phyloP scores from a whole-genome alignment of 1,139 yeast species.

The Lodderomyces orthopsilosis region DNA sequence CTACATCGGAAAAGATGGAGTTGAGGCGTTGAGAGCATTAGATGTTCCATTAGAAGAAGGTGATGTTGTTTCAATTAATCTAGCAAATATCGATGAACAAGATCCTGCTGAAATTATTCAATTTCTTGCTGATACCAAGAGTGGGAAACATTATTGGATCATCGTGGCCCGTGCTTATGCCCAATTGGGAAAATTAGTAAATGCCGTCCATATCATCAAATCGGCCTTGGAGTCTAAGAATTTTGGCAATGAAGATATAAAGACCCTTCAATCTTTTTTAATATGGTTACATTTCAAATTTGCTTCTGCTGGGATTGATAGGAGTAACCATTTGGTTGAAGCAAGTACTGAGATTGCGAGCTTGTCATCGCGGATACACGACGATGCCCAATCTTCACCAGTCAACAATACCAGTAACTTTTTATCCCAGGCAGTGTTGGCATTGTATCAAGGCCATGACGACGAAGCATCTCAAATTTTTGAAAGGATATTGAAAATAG shows the following conservation, averaged over 20 bases:
- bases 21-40: constrained; percentile 35
- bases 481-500: constrained; percentile 50
- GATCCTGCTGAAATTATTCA: constrained; percentile 82
- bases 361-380: constrained; percentile 15
- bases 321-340: constrained; percentile 21
- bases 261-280: constrained; percentile 57
- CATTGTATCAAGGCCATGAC: constrained; percentile 46
- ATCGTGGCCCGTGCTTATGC: constrained; percentile 81
- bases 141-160: constrained; percentile 78
- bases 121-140: constrained; percentile 74
- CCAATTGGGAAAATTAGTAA: constrained; percentile 53
- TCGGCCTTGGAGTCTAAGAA: constrained; percentile 49
- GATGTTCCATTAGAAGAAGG: constrained; percentile 75
- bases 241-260: constrained; percentile 47
- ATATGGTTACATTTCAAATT: constrained; percentile 69
- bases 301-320: constrained; percentile 26
- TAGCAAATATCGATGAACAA: constrained; percentile 60
- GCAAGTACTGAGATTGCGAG: constrained; percentile 23
- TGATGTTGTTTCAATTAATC: constrained; percentile 69
- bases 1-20: constrained; percentile 35
- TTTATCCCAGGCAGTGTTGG: constrained; percentile 58
- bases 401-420: constrained; percentile 37
- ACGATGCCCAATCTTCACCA: constrained; percentile 15
- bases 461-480: constrained; percentile 67
- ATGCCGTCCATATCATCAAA: constrained; percentile 62